These are phyloP conservation scores for Clarireedia monteithiana DNA, from an alignment of 2,329 filamentous ascomycete species.

Conservation along the genomic window DNA sequence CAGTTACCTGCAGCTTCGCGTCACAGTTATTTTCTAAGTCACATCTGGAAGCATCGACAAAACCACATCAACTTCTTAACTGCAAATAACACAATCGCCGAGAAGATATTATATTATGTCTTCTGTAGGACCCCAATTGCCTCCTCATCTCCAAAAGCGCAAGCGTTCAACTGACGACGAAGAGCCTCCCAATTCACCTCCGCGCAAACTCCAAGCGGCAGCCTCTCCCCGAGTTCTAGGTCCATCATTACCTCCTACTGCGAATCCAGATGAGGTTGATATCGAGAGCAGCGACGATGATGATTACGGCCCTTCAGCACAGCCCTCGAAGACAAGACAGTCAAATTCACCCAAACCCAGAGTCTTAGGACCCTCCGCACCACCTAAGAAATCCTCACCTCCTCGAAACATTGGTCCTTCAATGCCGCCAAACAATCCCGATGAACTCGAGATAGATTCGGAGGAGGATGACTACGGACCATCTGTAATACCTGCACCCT, in stretches of 20 bases:
- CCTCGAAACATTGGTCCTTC: slow-evolving; percentile 19
- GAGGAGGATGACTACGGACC: slow-evolving; percentile 15
- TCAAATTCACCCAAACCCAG: not conserved
- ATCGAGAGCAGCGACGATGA: slow-evolving; percentile 36
- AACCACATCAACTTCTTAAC: slow-evolving; percentile 6
- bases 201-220: slow-evolving; percentile 36
- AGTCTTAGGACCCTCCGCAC: slow-evolving; percentile 20
- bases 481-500: not conserved
- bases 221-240: slow-evolving; percentile 19
- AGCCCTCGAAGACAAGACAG: slow-evolving; percentile 24
- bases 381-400: slow-evolving; percentile 29
- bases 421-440: slow-evolving; percentile 28
- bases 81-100: not conserved
- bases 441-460: slow-evolving; percentile 39
- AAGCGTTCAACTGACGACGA: slow-evolving; percentile 45
- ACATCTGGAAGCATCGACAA: too few species aligned
- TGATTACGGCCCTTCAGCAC: slow-evolving; percentile 11
- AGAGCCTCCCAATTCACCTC: slow-evolving; percentile 33
- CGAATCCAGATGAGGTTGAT: slow-evolving; percentile 38
- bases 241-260: slow-evolving; percentile 28
- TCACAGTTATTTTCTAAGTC: not conserved
- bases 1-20: not conserved
- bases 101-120: slow-evolving; percentile 18
- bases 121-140: slow-evolving; percentile 57
- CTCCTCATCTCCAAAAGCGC: slow-evolving; percentile 57